Base-by-base conservation (phyloP, 306 rosid species). In the Carpinus fangiana region DNA sequence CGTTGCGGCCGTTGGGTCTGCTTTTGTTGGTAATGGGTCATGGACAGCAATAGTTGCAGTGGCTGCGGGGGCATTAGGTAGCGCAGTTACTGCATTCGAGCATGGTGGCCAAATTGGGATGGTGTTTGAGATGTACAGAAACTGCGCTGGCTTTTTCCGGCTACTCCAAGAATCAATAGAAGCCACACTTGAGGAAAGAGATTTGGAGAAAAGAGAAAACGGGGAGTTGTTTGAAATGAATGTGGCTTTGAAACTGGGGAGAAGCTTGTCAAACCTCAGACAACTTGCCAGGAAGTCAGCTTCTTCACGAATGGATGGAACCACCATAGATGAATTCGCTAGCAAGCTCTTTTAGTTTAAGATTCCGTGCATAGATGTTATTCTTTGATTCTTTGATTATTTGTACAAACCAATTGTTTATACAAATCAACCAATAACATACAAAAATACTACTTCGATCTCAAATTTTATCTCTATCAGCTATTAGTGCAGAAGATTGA, bases 31-130 rank as follows among this genome's bases (percentile, higher is more conserved):
- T 0, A 61, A 75, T 55, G 87, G 84, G 14, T 85, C 84, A 1
- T 60, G 74, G 81, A 73, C 52, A 0, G 65, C 87, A 0, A 9
- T 80, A 0, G 91, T 78, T 10, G 90, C 95, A 0, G 87, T 87
- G 7, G 43, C 81, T 74, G 90, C 93, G 0, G 97, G 93, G 1
- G 83, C 95, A 2, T 59, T 90, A 79, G 94, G 84, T 10, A 74
- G 81, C 0, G 89, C 73, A 0, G 62, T 87, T 10, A 92, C 87
- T 75, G 75, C 89, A 9, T 87, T 90, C 3, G 88, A 85, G 64
- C 97, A 92, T 51, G 96, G 90, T 21, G 91, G 81, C 2, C 97
- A 92, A 82, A 83, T 92, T 2, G 97, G 97, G 1, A 90, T 84
- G 97, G 86, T 92, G 79, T 67, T 90, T 20, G 96, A 92, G 82